These are phyloP conservation scores for Teunomyces cretensis DNA, from an alignment of 805 yeast species.

Conservation along the genomic window DNA sequence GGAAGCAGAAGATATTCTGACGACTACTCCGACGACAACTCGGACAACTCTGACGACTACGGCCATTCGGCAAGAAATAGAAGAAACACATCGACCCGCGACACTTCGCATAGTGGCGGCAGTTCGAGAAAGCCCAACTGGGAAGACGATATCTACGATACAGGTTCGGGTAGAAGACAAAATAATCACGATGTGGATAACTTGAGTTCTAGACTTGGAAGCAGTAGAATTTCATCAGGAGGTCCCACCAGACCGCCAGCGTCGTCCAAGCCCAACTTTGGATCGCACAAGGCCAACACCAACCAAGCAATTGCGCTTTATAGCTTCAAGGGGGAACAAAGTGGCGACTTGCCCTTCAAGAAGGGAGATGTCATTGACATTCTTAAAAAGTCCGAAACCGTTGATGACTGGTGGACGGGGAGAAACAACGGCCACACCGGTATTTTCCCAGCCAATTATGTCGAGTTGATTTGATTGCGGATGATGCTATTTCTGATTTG, in stretches of 20 bases:
- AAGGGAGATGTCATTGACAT: conserved; percentile 94
- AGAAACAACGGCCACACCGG: conserved; percentile 81
- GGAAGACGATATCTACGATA: conserved; percentile 87
- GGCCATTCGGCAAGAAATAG: conserved; percentile 24
- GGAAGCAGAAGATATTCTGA: conserved; percentile 28
- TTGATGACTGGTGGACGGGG: conserved; percentile 99
- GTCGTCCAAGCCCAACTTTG: conserved; percentile 41
- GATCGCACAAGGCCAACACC: conserved; percentile 40
- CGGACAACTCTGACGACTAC: conserved; percentile 16
- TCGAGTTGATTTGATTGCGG: conserved; percentile 53
- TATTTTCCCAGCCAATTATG: conserved; percentile 96
- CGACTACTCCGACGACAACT: conserved; percentile 36
- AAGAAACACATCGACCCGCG: conserved; percentile 11
- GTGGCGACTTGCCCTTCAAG: conserved; percentile 88
- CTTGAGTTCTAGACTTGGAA: conserved; percentile 35
- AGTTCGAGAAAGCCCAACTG: conserved; percentile 49
- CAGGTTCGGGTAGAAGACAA: conserved; percentile 34
- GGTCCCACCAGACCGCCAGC: conserved; percentile 38
- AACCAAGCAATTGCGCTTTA: conserved; percentile 89
- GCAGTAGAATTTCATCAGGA: conserved; percentile 26
- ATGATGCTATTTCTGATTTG: background rate
- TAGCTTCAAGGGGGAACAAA: conserved; percentile 86
- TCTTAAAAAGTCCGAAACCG: conserved; percentile 79
- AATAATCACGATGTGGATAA: conserved; percentile 33
- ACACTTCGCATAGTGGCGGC: background rate